Percentiles rank a stretch among this genome's conserved stretches.
These are phyloP conservation scores for Mycena galericulata DNA, from an alignment of 768 basidiomycete genomes.

Conservation along the genomic window DNA sequence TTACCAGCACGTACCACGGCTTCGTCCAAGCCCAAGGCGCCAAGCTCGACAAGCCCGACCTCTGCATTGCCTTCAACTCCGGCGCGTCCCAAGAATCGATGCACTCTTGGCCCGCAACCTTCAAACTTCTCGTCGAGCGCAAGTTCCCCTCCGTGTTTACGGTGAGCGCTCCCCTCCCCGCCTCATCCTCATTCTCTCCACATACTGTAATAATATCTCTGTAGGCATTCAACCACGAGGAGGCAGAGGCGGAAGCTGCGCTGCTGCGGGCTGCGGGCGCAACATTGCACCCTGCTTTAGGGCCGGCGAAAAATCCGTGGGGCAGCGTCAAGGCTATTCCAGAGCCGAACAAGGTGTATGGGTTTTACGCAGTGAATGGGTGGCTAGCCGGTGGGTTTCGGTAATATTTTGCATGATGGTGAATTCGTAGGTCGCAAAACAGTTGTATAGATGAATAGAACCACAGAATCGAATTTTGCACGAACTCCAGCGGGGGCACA, in stretches of 20 bases:
- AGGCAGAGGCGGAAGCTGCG: conserved; percentile 27
- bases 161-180: not conserved
- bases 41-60: conserved; percentile 22
- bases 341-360: conserved; percentile 44
- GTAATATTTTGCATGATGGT: too few relatives aligned
- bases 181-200: not conserved
- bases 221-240: conserved; percentile 30
- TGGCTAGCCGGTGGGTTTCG: conserved; percentile 52
- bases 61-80: conserved; percentile 30
- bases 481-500: too few relatives aligned
- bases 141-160: conserved; percentile 26
- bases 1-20: conserved; percentile 25
- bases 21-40: conserved; percentile 12
- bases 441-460: too few relatives aligned
- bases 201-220: too few relatives aligned
- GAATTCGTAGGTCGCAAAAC: too few relatives aligned
- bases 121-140: conserved; percentile 17
- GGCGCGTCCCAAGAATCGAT: conserved; percentile 10
- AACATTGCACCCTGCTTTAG: conserved; percentile 10
- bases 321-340: conserved; percentile 26
- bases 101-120: conserved; percentile 6
- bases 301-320: conserved; percentile 31
- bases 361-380: conserved; percentile 50
- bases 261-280: conserved; percentile 28
- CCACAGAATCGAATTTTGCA: too few relatives aligned